phyloP scores from a whole-genome alignment of 73 alveolate genomes.

The Halteria grandinella region DNA sequence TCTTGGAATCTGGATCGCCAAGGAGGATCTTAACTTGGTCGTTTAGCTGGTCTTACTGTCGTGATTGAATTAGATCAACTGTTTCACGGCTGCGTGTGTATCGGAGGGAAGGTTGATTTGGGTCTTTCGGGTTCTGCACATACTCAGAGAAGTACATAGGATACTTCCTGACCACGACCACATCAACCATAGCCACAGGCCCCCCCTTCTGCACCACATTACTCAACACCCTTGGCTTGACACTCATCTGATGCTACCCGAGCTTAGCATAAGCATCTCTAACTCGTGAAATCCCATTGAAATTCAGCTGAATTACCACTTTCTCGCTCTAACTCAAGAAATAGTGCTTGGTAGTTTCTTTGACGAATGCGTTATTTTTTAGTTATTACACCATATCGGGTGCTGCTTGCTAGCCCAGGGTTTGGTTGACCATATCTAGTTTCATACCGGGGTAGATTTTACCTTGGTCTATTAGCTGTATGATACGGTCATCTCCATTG shows the following conservation, averaged over 20 bases:
- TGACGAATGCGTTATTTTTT: slow-evolving; percentile 1
- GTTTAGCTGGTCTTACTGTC: background rate
- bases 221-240: background rate
- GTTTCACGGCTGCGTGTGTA: background rate
- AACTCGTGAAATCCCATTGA: slow-evolving; percentile 47
- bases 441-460: slow-evolving; percentile 19
- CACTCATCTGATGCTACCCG: slow-evolving; percentile 8
- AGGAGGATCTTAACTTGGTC: background rate
- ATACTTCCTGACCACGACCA: slow-evolving; percentile 25
- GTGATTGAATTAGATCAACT: too few species aligned
- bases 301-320: slow-evolving; percentile 1
- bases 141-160: slow-evolving; percentile 42
- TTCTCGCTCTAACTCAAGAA: slow-evolving; percentile 3
- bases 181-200: slow-evolving; percentile 13
- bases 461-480: background rate
- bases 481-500: slow-evolving; percentile 6
- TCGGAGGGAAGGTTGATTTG: background rate
- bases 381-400: background rate
- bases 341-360: slow-evolving; percentile 3
- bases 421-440: slow-evolving; percentile 9
- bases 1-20: background rate
- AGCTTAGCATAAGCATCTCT: slow-evolving; percentile 14
- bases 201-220: background rate
- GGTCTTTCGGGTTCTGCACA: slow-evolving; percentile 14
- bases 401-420: background rate